Evolutionary conservation across 2,329 filamentous ascomycete species (phyloP).

Genomic region (Exophiala sideris): DNA sequence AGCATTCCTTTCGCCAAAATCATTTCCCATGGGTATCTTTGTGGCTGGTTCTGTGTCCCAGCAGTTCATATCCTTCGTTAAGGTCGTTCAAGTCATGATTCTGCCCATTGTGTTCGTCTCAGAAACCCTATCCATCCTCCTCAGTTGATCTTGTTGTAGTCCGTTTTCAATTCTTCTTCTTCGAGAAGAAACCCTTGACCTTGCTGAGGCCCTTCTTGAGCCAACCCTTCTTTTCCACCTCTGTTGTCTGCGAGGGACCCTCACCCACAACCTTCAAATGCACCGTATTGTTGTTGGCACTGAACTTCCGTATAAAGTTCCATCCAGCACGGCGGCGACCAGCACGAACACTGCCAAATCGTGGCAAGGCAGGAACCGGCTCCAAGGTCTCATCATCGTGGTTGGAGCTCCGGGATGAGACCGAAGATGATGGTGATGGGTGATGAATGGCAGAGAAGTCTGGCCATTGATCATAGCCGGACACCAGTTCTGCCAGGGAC

Average conservation of each 20-base stretch:
- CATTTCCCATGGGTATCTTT: too few relatives aligned
- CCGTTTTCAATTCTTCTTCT: neutral
- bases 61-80: too few relatives aligned
- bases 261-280: neutral
- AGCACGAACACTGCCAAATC: neutral
- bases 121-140: neutral
- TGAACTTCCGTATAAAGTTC: neutral
- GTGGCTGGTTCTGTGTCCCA: too few relatives aligned
- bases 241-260: neutral
- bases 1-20: too few relatives aligned
- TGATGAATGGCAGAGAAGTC: constrained; percentile 1
- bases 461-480: constrained; percentile 9
- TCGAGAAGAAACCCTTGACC: neutral
- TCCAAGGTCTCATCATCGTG: neutral
- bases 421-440: neutral
- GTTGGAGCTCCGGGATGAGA: neutral
- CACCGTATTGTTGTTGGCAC: neutral
- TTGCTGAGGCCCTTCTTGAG: constrained; percentile 5
- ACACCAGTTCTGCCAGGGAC: neutral
- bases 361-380: neutral
- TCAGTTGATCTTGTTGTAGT: neutral
- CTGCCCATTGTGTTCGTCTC: neutral
- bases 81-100: too few relatives aligned
- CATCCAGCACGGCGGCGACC: neutral
- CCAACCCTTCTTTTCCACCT: neutral